phyloP scores from a whole-genome alignment of 2,329 filamentous ascomycete species.

The Incumbomyces delicatus region DNA sequence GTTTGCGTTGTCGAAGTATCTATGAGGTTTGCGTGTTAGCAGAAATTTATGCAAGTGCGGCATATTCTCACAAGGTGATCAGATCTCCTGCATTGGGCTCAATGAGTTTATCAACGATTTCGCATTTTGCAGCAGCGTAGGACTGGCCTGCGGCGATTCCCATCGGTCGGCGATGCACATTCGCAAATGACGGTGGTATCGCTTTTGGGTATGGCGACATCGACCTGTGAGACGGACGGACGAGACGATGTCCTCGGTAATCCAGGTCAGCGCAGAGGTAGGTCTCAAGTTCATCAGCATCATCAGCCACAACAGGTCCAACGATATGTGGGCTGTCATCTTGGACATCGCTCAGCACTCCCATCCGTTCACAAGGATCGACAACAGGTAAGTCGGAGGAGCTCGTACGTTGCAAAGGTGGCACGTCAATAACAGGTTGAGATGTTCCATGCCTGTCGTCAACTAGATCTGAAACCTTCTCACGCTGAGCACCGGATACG shows the following conservation, averaged over 20 bases:
- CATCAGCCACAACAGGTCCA: slow-evolving; percentile 48
- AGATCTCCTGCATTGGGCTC: slow-evolving; percentile 44
- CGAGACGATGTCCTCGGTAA: slow-evolving; percentile 10
- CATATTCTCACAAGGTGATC: slow-evolving; percentile 36
- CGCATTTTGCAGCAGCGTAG: slow-evolving; percentile 40
- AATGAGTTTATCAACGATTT: slow-evolving; percentile 50
- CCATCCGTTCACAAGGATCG: neutral
- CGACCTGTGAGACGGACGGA: slow-evolving; percentile 24
- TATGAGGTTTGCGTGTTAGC: neutral
- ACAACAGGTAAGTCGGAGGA: neutral
- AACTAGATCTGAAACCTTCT: too few species aligned
- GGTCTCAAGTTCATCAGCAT: slow-evolving; percentile 49
- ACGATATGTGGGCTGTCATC: slow-evolving; percentile 40
- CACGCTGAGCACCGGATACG: too few species aligned
- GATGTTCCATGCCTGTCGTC: too few species aligned
- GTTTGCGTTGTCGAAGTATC: slow-evolving; percentile 42
- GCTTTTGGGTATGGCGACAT: slow-evolving; percentile 28
- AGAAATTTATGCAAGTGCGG: neutral
- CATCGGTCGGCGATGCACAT: slow-evolving; percentile 18
- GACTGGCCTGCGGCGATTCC: slow-evolving; percentile 33
- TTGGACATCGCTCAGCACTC: slow-evolving; percentile 1
- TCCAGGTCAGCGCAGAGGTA: slow-evolving; percentile 40
- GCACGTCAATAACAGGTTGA: too few species aligned
- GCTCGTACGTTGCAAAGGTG: too few species aligned
- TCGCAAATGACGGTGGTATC: slow-evolving; percentile 32